Evolutionary conservation across 495 filamentous ascomycete genomes (phyloP).

Genomic region (Penicillium riverlandense): DNA sequence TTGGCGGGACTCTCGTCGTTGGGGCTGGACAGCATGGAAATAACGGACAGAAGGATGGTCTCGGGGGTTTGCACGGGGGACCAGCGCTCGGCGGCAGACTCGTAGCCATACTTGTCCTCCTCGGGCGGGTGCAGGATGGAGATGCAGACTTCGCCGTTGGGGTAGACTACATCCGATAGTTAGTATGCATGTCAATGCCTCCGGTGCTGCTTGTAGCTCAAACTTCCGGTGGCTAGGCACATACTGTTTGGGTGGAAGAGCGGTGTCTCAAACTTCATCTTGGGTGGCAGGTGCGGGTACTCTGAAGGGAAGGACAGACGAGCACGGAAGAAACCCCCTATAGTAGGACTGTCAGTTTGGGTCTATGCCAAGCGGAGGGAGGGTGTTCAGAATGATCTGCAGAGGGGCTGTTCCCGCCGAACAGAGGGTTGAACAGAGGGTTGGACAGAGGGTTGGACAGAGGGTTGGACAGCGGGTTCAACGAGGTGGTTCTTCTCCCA

Average conservation of each 20-base stretch:
- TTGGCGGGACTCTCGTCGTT: constrained; percentile 97
- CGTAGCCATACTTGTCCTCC: constrained; percentile 95
- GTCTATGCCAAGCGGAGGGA: not conserved
- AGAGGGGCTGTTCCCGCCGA: not conserved
- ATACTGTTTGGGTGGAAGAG: constrained; percentile 91
- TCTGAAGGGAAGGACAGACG: constrained; percentile 69
- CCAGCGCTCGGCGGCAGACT: constrained; percentile 88
- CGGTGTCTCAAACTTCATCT: constrained; percentile 80
- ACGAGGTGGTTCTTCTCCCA: not conserved
- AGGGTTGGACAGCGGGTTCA: no score
- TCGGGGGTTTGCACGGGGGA: constrained; percentile 96
- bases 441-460: no score
- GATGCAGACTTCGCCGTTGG: constrained; percentile 86
- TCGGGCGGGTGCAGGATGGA: constrained; percentile 94
- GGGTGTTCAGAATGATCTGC: no score
- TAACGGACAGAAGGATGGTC: constrained; percentile 86
- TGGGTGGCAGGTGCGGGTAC: constrained; percentile 86
- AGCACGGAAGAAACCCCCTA: constrained; percentile 86
- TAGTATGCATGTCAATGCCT: not conserved
- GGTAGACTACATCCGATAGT: constrained; percentile 53
- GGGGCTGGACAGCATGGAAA: constrained; percentile 86
- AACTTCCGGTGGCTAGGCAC: constrained; percentile 6
- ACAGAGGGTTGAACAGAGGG: no score
- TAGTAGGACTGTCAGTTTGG: constrained; percentile 2
- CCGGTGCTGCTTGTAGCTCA: not conserved